Base-by-base conservation (phyloP, 2,329 filamentous ascomycete genomes). In the Dactylonectria macrodidyma region DNA sequence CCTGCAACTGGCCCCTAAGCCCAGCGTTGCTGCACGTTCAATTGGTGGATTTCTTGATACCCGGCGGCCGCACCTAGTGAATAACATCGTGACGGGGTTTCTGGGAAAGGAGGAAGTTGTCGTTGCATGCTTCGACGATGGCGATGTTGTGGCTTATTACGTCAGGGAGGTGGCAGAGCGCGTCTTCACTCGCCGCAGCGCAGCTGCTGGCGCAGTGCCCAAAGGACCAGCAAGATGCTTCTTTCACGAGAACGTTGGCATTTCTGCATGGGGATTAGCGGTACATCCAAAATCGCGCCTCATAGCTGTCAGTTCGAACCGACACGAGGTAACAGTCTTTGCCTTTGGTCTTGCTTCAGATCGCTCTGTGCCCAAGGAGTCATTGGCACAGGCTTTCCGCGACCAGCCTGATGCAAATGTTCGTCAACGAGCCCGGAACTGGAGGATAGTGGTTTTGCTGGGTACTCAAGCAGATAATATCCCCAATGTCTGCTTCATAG, bases 261-360 rank as follows among this genome's bases (percentile, higher is more conserved):
- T 82, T 26, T 95, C 93, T 67, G 95, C 95, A 2, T 99, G 96
- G 96, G 96, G 95, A 0, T 81, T 97, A 55, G 92, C 94, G 8
- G 87, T 97, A 11, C 95, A 98, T 78, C 87, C 89, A 68, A 84
- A 91, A 69, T 94, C 93, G n/a, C 90, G 95, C 0, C 84, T 98
- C 68, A 92, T 99, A 69, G 96, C 95, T 0, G 91, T 97, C 46
- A 93, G 93, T 73, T 91, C 93, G 0, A 99, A 99, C 78, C 88
- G 86, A 4, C 77, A 78, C 59, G 86, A 88, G 69, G 80, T 88
- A 7, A 86, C 83, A 1, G 84, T 90, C 1, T 90, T 89, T 73
- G 86, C 85, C 1, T 83, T 85, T 70, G 84, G 84, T 5, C 75
- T 85, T 52, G 67, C 75, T 52, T 65, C 63, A 9, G 58, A 64